phyloP scores from a whole-genome alignment of 2,329 filamentous ascomycete genomes.

The Claviceps paspali region DNA sequence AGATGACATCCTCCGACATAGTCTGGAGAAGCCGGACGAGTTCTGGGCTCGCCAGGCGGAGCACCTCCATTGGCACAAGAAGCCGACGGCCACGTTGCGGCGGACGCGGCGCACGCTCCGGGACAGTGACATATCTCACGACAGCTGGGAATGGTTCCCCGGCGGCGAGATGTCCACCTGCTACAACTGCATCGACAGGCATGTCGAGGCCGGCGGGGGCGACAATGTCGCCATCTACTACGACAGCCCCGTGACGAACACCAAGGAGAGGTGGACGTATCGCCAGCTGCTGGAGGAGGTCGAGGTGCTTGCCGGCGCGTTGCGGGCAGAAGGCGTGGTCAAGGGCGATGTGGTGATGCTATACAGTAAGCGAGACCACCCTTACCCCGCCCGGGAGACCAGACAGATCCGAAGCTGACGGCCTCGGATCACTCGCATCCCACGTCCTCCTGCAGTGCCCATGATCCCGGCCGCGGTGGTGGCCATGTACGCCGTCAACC shows the following conservation, averaged over 20 bases:
- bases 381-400: too few relatives aligned
- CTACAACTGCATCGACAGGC: conserved; percentile 82
- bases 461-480: conserved; percentile 89
- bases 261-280: conserved; percentile 63
- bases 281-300: conserved; percentile 62
- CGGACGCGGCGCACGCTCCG: conserved; percentile 47
- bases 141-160: conserved; percentile 81
- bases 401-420: neutral
- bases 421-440: too few relatives aligned
- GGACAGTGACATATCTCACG: conserved; percentile 46
- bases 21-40: conserved; percentile 49
- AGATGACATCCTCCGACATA: conserved; percentile 36
- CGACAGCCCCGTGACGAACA: conserved; percentile 70
- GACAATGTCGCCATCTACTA: conserved; percentile 63
- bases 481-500: conserved; percentile 65
- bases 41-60: conserved; percentile 68
- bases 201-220: conserved; percentile 68
- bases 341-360: conserved; percentile 79
- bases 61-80: conserved; percentile 66
- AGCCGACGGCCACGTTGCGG: conserved; percentile 47
- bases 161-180: conserved; percentile 80
- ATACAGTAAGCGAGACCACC: conserved; percentile 59
- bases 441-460: conserved; percentile 54
- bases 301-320: conserved; percentile 63
- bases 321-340: conserved; percentile 66